Conservation (phyloP, 1,139 yeast genomes). For the Candida sp. region DNA sequence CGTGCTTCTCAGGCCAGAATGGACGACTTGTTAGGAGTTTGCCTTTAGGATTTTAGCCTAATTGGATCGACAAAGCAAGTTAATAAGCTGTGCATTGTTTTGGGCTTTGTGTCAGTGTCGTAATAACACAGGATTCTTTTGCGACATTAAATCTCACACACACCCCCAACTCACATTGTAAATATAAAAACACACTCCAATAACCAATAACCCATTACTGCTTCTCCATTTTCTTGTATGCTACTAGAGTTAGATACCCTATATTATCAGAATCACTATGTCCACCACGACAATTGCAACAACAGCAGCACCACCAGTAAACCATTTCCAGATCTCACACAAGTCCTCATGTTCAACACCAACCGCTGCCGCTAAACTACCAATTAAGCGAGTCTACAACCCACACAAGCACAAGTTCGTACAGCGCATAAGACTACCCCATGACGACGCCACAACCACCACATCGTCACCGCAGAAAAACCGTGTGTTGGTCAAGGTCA, state of each 20-base stretch:
- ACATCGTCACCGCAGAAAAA: conserved; percentile 13
- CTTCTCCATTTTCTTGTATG: not conserved
- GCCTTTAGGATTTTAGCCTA: no score
- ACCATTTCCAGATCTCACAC: not conserved
- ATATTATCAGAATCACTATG: not conserved
- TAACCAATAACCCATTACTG: no score
- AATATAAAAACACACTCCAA: no score
- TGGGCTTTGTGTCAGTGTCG: no score
- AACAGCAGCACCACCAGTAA: not conserved
- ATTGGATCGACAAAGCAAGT: no score
- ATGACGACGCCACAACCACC: conserved; percentile 16
- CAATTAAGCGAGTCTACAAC: conserved; percentile 35
- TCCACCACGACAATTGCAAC: not conserved
- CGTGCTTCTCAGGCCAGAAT: no score
- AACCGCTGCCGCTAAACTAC: conserved; percentile 16
- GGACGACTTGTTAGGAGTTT: no score
- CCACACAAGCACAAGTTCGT: conserved; percentile 20
- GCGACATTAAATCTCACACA: no score
- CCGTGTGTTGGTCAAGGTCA: conserved; percentile 33
- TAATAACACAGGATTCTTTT: no score
- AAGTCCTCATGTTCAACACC: not conserved
- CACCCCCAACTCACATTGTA: no score
- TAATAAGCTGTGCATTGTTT: no score
- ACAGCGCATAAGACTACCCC: conserved; percentile 34
- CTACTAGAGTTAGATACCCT: not conserved